Evolutionary conservation across 2,329 filamentous ascomycete genomes (phyloP), one percentile per base, ranked within the genome.

Genomic region (Fusarium sp.): DNA sequence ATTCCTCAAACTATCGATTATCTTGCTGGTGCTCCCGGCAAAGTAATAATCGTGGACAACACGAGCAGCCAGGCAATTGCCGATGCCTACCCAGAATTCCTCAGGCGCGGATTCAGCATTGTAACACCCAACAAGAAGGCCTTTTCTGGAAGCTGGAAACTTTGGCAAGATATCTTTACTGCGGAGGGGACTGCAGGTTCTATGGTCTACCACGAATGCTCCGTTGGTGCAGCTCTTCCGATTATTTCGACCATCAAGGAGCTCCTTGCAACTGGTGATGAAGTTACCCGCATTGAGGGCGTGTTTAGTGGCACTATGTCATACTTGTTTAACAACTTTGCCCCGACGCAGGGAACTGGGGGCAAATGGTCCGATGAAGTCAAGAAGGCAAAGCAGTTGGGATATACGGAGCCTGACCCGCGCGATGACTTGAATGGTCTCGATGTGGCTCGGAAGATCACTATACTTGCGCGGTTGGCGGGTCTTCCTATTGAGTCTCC

Each of bases 51-150:
- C 31, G 91, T 99, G 71, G 96, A 99, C 87, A 98, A 98, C 85
- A 99, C 96, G 55, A 97, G 93, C 82, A 95, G 94, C 74, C 92
- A 95, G 75, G 91, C 92, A 70, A 87, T 99, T 31, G 96, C 95
- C 51, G 89, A 93, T 65, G 83, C 89, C 34, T 99, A 99, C 81
- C 95, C 96, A 1, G 81, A 88, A 48, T 93, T 97, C 81, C 85
- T 99, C 66, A 87, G 89, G 76, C 89, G 90, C 69, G 95, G 95
- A 12, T 91, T 99, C 80, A 95, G 90, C 81, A 90, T 99, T 75
- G 94, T 98, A 30, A 99, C 96, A 1, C 95, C 96, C 44, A 99
- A 98, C 87, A 99, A 99, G 86, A 99, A 99, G 83, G 95, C 93
- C 13, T 99, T 99, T 83, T 97, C 94, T 0, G 91, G 92, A 61